A percentile compares a stretch with the other conserved stretches of the same genome.
Evolutionary conservation across 495 filamentous ascomycete genomes (phyloP).

Genomic region (Aspergillus steynii): DNA sequence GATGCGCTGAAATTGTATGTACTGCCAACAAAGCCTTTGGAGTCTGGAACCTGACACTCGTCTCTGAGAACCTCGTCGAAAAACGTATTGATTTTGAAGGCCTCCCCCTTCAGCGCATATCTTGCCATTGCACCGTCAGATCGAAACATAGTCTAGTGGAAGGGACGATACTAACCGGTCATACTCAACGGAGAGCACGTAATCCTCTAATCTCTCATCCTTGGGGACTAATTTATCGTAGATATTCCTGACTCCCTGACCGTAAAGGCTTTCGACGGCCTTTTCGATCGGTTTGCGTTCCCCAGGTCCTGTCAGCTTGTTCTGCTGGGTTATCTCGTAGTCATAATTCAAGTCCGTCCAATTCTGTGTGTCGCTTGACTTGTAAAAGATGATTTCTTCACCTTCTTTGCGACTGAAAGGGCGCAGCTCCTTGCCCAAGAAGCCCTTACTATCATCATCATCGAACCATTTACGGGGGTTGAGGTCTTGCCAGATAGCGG

Average conservation of each 20-base stretch:
- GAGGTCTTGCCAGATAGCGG: slow-evolving; percentile 10
- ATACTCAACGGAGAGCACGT: no score
- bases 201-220: no score
- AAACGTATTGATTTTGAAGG: slow-evolving; percentile 11
- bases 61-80: background rate
- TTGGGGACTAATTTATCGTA: no score
- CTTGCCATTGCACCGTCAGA: background rate
- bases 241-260: no score
- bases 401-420: slow-evolving; percentile 6
- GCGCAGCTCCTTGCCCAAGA: background rate
- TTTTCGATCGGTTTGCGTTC: no score
- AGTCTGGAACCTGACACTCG: background rate
- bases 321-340: no score
- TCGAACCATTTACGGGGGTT: slow-evolving; percentile 10
- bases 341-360: no score
- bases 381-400: background rate
- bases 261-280: no score
- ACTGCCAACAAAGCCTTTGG: slow-evolving; percentile 8
- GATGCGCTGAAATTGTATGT: slow-evolving; percentile 10
- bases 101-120: slow-evolving; percentile 4
- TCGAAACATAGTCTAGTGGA: no score
- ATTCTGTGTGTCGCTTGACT: no score
- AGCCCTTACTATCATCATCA: background rate
- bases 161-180: no score
- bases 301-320: no score